Evolutionary conservation across 78 protist genomes (phyloP).

Genomic region (Cyanophora paradoxa): DNA sequence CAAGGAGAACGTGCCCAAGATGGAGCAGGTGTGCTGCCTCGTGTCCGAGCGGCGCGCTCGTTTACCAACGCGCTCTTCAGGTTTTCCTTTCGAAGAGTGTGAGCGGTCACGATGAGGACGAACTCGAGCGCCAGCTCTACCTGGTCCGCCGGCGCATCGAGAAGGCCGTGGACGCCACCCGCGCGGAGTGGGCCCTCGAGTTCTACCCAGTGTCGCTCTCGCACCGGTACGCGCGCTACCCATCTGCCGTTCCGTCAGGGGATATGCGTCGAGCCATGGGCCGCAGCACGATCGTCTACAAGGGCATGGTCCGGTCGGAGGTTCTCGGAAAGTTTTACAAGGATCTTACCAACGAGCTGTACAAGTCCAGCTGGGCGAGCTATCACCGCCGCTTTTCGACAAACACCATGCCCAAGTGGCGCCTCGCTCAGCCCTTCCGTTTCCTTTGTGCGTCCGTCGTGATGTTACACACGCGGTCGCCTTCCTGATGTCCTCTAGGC

Average conservation of each 20-base stretch:
- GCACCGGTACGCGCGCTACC: too few species aligned
- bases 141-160: neutral
- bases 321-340: slow-evolving; percentile 4
- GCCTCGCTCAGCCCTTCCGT: slow-evolving; percentile 3
- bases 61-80: too few species aligned
- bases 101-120: neutral
- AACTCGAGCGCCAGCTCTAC: slow-evolving; percentile 13
- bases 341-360: neutral
- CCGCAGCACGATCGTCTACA: slow-evolving; percentile 15
- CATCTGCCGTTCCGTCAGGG: too few species aligned
- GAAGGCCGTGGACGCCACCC: neutral
- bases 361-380: neutral
- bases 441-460: neutral
- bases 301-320: slow-evolving; percentile 37
- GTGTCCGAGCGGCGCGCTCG: too few species aligned
- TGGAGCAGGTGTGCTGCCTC: slow-evolving; percentile 36
- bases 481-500: slow-evolving; percentile 18
- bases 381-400: slow-evolving; percentile 51
- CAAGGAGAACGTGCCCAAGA: slow-evolving; percentile 15
- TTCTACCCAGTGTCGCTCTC: too few species aligned
- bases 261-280: too few species aligned
- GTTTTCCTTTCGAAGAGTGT: neutral
- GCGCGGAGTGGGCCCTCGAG: neutral
- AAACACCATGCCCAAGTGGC: slow-evolving; percentile 45
- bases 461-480: neutral